A percentile compares a stretch with the other conserved stretches of the same genome.
phyloP scores from a whole-genome alignment of 2,329 filamentous ascomycete genomes.

The Ascochyta pisi region DNA sequence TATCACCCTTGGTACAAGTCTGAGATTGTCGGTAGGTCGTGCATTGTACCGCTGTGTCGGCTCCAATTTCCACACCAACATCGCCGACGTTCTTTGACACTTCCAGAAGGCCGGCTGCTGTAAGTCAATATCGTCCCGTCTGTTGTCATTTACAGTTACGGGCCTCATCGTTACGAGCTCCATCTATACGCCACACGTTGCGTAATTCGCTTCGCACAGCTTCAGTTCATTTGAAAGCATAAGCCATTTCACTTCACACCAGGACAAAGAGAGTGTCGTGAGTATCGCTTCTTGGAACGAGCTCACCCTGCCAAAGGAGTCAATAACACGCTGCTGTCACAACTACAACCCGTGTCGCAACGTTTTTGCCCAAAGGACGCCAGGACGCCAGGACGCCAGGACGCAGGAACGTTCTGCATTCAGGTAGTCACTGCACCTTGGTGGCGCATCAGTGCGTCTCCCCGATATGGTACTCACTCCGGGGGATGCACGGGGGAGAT shows the following conservation, averaged over 20 bases:
- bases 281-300: not conserved
- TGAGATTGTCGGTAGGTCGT: not conserved
- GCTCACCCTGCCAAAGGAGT: not conserved
- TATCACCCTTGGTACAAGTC: no score
- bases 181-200: not conserved
- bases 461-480: slow-evolving; percentile 2
- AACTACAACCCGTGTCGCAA: not conserved
- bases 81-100: slow-evolving; percentile 6
- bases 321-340: not conserved
- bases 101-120: slow-evolving; percentile 9
- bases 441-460: not conserved
- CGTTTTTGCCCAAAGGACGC: not conserved
- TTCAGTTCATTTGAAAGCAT: not conserved
- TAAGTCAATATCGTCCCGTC: slow-evolving; percentile 5
- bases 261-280: not conserved
- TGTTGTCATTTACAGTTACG: slow-evolving; percentile 1
- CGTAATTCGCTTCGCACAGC: not conserved
- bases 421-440: slow-evolving; percentile 8
- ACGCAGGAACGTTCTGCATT: slow-evolving; percentile 8
- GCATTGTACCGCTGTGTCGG: not conserved
- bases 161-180: slow-evolving; percentile 1
- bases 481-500: not conserved
- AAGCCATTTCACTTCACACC: not conserved
- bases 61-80: slow-evolving; percentile 7
- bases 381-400: slow-evolving; percentile 11